These are phyloP conservation scores for Flaveria robusta DNA, from an alignment of 129 eudicot genomes.

Conservation along the genomic window DNA sequence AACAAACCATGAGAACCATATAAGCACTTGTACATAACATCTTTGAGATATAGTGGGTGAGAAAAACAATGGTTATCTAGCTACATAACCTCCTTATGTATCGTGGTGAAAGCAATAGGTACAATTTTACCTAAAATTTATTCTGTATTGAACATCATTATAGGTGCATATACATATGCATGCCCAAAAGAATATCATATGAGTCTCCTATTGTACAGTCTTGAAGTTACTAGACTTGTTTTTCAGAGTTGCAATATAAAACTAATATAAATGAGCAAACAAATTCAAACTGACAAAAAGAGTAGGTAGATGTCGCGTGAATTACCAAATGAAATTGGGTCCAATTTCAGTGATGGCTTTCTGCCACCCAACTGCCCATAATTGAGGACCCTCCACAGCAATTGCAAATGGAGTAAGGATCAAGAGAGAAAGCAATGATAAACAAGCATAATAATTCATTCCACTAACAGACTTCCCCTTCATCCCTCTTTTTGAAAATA, in stretches of 20 bases:
- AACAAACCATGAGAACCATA: not conserved
- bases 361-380: constrained; percentile 80
- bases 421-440: constrained; percentile 64
- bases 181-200: not conserved
- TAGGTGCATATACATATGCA: not conserved
- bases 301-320: constrained; percentile 39
- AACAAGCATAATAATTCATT: constrained; percentile 81
- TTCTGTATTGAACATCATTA: not conserved
- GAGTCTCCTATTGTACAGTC: not conserved
- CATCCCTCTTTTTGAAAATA: constrained; percentile 73
- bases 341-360: constrained; percentile 66
- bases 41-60: not conserved
- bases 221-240: constrained; percentile 6
- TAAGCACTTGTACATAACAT: not conserved
- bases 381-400: constrained; percentile 76
- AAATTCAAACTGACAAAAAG: constrained; percentile 22
- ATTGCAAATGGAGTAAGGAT: constrained; percentile 77
- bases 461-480: constrained; percentile 85
- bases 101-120: not conserved
- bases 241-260: constrained; percentile 1
- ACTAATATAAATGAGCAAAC: not conserved
- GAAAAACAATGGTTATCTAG: not conserved
- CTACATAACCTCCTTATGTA: not conserved
- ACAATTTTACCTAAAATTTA: not conserved
- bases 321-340: constrained; percentile 70